Percentiles rank a stretch among this genome's conserved stretches.
Evolutionary conservation across 2,329 filamentous ascomycete species (phyloP).

Genomic region (Xylaria hypoxylon): DNA sequence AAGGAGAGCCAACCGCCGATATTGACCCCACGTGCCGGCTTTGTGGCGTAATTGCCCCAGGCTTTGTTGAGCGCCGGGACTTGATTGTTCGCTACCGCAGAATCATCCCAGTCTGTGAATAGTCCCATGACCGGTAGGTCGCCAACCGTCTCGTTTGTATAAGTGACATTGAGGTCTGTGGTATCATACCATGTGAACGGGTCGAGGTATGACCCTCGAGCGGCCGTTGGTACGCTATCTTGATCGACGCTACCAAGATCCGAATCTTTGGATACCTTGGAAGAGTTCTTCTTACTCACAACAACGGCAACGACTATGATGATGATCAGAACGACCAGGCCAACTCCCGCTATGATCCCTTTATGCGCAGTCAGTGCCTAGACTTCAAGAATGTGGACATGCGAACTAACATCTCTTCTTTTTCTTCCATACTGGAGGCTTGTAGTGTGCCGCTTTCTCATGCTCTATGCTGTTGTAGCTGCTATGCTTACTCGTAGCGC

Average conservation of each 20-base stretch:
- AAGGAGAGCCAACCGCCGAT: slow-evolving; percentile 93
- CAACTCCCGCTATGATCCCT: slow-evolving; percentile 68
- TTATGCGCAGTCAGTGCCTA: slow-evolving; percentile 45
- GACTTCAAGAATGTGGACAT: slow-evolving; percentile 30
- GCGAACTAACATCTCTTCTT: slow-evolving; percentile 71
- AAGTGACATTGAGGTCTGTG: slow-evolving; percentile 91
- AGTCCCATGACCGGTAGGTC: slow-evolving; percentile 93
- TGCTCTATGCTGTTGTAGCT: slow-evolving; percentile 64
- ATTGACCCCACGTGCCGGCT: slow-evolving; percentile 89
- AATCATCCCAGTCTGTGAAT: slow-evolving; percentile 87
- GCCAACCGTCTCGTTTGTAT: slow-evolving; percentile 85
- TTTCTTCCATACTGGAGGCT: slow-evolving; percentile 56
- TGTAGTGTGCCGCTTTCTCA: slow-evolving; percentile 59
- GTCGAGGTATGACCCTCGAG: slow-evolving; percentile 82
- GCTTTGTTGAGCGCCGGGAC: slow-evolving; percentile 80
- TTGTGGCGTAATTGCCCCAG: slow-evolving; percentile 81
- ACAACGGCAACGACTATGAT: slow-evolving; percentile 76
- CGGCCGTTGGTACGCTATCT: slow-evolving; percentile 71
- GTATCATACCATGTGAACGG: slow-evolving; percentile 94
- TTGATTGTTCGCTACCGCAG: slow-evolving; percentile 78
- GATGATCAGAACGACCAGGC: slow-evolving; percentile 70
- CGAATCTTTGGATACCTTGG: slow-evolving; percentile 53
- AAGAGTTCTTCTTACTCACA: slow-evolving; percentile 71
- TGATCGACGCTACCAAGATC: slow-evolving; percentile 66
- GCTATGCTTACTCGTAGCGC: slow-evolving; percentile 52